These are phyloP conservation scores for Cicer arietinum DNA, from an alignment of 306 rosid species.

Conservation along the genomic window DNA sequence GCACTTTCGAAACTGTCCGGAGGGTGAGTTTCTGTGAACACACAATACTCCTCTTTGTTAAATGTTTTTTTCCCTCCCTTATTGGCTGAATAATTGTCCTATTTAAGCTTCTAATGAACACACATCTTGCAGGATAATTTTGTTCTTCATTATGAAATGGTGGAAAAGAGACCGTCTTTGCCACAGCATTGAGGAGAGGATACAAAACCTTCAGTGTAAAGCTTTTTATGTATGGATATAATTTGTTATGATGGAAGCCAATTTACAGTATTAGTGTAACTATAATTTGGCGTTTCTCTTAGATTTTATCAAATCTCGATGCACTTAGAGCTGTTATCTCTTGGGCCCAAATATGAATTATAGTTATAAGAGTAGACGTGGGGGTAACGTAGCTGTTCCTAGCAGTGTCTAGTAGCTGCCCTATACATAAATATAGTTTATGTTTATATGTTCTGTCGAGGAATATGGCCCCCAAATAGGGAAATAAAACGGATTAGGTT, in stretches of 20 bases:
- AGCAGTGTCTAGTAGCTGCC: not conserved
- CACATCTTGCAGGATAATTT: slow-evolving; percentile 74
- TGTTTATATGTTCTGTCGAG: slow-evolving; percentile 7
- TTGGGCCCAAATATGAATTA: slow-evolving; percentile 12
- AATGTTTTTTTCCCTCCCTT: not conserved
- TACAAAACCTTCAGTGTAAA: slow-evolving; percentile 49
- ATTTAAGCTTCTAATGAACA: slow-evolving; percentile 14
- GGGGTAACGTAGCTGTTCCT: slow-evolving; percentile 1
- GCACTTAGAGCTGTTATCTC: slow-evolving; percentile 18
- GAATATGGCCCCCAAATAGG: not conserved
- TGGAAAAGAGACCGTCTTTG: slow-evolving; percentile 78
- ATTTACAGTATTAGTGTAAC: slow-evolving; percentile 37
- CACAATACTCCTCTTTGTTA: not conserved
- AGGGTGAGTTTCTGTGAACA: slow-evolving; percentile 60
- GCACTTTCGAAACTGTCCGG: slow-evolving; percentile 64
- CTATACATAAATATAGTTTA: not conserved
- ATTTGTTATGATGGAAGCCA: slow-evolving; percentile 41
- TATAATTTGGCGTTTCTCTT: slow-evolving; percentile 37
- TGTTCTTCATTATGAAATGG: slow-evolving; percentile 66
- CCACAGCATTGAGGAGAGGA: slow-evolving; percentile 60
- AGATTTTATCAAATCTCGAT: slow-evolving; percentile 36
- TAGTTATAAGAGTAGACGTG: slow-evolving; percentile 16
- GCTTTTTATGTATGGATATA: slow-evolving; percentile 39
- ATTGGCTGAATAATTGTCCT: not conserved
- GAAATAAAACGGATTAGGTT: not conserved